Evolutionary conservation across 73 alveolate genomes (phyloP), one percentile per base, ranked within the genome.

Genomic region (Paramecium caudatum): DNA sequence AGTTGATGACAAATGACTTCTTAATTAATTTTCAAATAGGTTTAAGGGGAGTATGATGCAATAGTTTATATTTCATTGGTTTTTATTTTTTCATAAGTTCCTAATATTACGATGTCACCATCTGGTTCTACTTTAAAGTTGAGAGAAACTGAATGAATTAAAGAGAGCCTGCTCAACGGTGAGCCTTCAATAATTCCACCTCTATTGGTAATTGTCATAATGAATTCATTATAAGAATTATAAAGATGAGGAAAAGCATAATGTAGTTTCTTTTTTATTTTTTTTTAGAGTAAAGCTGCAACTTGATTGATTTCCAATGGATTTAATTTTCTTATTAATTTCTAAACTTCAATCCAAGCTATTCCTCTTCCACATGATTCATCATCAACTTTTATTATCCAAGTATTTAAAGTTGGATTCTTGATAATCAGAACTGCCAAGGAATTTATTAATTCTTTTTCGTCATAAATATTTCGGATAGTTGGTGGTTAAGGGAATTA

Each of bases 141-240:
- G n/a, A 97, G 92, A 36, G 97, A 90, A 83, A 98, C 98, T 5
- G 98, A 88, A 0, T 97, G 98, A 46, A 98, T 93, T 81, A 91
- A 88, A 9, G 92, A 68, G 5, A 97, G 91, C 84, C 91, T 91
- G 61, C 96, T 96, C 8, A 98, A 91, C 8, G 99, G 99, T 63
- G 98, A 93, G 4, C 99, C 98, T 86, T 98, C 99, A 23, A 98
- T 97, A 2, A 98, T 97, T 39, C 99, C 99, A 81, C 99, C 98
- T 65, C 96, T 94, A 90, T 91, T 96, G 36, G 97, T 91, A 88
- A 95, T 96, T 33, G 94, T 90, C 62, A 91, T 81, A 46, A 98
- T 91, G 87, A 92, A 98, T 92, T 98, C 99, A 15, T 84, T 93
- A 98, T 99, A 98, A 13, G 90, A 91, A 78, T 94, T 94, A 94